phyloP scores from a whole-genome alignment of 768 basidiomycete species.

The Tricholoma bakamatsutake region DNA sequence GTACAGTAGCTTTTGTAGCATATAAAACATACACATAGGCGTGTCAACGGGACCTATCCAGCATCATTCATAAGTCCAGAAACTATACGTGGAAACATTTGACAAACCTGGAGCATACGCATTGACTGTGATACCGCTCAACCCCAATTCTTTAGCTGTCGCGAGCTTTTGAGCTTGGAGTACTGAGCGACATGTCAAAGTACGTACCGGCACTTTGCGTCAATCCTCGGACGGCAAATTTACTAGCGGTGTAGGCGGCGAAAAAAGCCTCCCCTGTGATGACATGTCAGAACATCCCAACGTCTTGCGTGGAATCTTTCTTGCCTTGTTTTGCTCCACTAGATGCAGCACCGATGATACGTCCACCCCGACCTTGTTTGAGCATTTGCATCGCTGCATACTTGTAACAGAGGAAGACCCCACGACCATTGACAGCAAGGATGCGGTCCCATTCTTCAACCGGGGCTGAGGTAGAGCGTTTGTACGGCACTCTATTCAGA shows the following conservation, averaged over 20 bases:
- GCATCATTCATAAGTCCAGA: neutral
- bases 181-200: neutral
- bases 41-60: slow-evolving; percentile 5
- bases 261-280: neutral
- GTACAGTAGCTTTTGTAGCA: neutral
- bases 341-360: slow-evolving; percentile 36
- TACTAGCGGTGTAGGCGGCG: slow-evolving; percentile 13
- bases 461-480: slow-evolving; percentile 5
- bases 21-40: slow-evolving; percentile 1
- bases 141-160: slow-evolving; percentile 16
- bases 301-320: neutral
- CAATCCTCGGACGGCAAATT: slow-evolving; percentile 18
- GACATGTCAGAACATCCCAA: neutral
- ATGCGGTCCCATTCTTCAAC: slow-evolving; percentile 19
- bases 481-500: neutral
- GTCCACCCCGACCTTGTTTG: slow-evolving; percentile 32
- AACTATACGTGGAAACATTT: neutral
- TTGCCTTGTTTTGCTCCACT: slow-evolving; percentile 33
- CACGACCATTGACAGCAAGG: slow-evolving; percentile 25
- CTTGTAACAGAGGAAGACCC: slow-evolving; percentile 31
- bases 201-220: slow-evolving; percentile 16
- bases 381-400: slow-evolving; percentile 35
- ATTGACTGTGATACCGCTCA: slow-evolving; percentile 29
- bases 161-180: neutral
- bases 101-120: slow-evolving; percentile 27